Base-by-base conservation (phyloP, 768 basidiomycete species). In the Dendrothele bispora region DNA sequence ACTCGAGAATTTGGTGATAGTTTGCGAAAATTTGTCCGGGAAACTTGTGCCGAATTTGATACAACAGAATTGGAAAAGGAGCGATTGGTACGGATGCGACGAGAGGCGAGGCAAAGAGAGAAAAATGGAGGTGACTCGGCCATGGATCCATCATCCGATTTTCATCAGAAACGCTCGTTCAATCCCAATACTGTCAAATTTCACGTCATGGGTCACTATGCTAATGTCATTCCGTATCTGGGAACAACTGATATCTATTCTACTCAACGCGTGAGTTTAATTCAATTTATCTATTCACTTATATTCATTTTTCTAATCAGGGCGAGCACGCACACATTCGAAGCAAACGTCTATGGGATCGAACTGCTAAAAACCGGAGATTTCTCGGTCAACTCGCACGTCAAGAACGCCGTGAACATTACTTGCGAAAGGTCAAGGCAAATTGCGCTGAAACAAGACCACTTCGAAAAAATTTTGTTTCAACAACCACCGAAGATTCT, bases 1-100 rank as follows among this genome's bases (percentile, higher is more conserved):
- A n/a, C n/a, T n/a, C n/a, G 3, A 58, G 57, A 4, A 58, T 56
- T 15, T 74, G 70, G 72, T 69, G 72, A 55, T 62, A 50, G 0
- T 47, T 61, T 5, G 66, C 60, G 0, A 73, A 72, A 43, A 55
- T 72, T 5, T 57, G 63, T 2, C 42, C 65, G 12, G 69, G 57
- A 22, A 7, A 39, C 0, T 74, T 69, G 2, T 39, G 29, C 0
- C 66, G 72, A 6, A 59, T n/a, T n/a, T n/a, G n/a, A n/a, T n/a
- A n/a, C n/a, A n/a, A n/a, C n/a, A n/a, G n/a, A n/a, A n/a, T n/a
- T 72, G 2, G 63, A 65, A 0, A 15, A 17, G 0, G 71, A 74
- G 39, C 54, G 55, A 11, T 63, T 58, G 8, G 63, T 62, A 0
- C 51, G 60, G 0, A 37, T 52, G 0, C 54, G 59, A 3, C 55